Conservation (phyloP, 768 basidiomycete genomes). For the Pleurotus tuoliensis region DNA sequence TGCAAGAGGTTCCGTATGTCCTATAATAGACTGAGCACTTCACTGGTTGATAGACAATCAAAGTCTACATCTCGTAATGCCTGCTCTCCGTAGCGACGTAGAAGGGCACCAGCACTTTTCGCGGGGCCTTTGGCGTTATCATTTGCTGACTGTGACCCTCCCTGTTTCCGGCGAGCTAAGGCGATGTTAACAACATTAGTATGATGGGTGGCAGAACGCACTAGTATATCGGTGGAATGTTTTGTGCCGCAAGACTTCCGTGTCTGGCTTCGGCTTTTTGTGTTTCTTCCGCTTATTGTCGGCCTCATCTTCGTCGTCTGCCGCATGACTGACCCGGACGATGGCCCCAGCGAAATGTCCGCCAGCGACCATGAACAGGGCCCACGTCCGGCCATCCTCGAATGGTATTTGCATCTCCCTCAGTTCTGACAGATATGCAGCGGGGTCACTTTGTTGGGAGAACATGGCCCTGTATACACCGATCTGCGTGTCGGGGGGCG, state of each 20-base stretch:
- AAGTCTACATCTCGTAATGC: constrained; percentile 75
- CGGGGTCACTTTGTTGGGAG: constrained; percentile 40
- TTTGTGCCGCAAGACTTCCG: constrained; percentile 83
- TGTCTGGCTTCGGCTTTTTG: constrained; percentile 69
- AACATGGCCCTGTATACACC: constrained; percentile 83
- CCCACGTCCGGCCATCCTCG: constrained; percentile 72
- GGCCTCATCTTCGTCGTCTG: constrained; percentile 33
- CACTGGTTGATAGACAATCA: background rate
- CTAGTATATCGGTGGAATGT: constrained; percentile 99
- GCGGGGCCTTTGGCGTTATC: constrained; percentile 93
- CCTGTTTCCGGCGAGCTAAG: constrained; percentile 93
- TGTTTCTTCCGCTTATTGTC: constrained; percentile 48
- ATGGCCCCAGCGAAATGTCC: constrained; percentile 98
- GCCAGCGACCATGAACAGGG: constrained; percentile 94
- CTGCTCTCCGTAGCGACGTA: constrained; percentile 94
- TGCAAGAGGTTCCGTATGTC: constrained; percentile 82
- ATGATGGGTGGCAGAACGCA: constrained; percentile 34
- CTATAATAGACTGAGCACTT: constrained; percentile 30
- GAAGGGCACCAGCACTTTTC: constrained; percentile 88
- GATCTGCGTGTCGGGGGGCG: constrained; percentile 81
- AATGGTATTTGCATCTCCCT: constrained; percentile 54
- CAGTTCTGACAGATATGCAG: constrained; percentile 56
- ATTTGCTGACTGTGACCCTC: constrained; percentile 88
- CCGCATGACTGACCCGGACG: constrained; percentile 59
- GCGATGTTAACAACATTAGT: constrained; percentile 1